Percentiles rank a stretch among this genome's conserved stretches.
phyloP scores from a whole-genome alignment of 1,284 basidiomycete genomes.

The Ceratobasidium sp. region DNA sequence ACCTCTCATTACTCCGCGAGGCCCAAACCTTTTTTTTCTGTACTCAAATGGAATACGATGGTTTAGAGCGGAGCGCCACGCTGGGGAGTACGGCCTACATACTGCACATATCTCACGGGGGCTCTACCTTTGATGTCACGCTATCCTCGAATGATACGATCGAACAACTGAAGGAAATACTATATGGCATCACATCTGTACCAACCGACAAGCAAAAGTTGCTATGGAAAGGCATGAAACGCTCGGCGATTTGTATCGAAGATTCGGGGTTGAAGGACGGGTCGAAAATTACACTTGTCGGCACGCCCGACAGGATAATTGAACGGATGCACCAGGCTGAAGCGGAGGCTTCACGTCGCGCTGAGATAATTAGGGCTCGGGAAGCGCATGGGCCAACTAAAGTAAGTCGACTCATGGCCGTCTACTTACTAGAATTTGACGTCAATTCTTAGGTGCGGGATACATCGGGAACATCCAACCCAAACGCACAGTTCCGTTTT shows the following conservation, averaged over 20 bases:
- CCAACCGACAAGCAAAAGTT: conserved; percentile 71
- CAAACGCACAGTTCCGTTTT: conserved; percentile 62
- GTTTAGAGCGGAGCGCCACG: neutral
- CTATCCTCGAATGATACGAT: conserved; percentile 1
- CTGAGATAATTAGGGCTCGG: conserved; percentile 64
- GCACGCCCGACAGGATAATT: conserved; percentile 64
- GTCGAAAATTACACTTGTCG: conserved; percentile 69
- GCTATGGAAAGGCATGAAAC: conserved; percentile 71
- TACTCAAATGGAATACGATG: neutral
- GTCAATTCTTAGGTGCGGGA: conserved; percentile 27
- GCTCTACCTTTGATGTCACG: conserved; percentile 5
- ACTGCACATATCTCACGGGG: conserved; percentile 18
- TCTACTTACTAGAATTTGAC: conserved; percentile 44
- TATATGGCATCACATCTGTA: conserved; percentile 69
- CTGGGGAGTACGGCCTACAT: neutral
- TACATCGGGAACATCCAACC: conserved; percentile 43
- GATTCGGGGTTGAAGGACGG: conserved; percentile 67
- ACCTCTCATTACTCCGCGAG: neutral
- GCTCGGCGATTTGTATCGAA: conserved; percentile 48
- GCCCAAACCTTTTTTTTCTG: neutral
- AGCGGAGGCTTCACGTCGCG: conserved; percentile 60
- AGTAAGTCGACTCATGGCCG: conserved; percentile 51
- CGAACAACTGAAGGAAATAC: conserved; percentile 53
- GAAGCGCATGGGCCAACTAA: conserved; percentile 64
- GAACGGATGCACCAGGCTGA: conserved; percentile 61